Conservation (phyloP, 2,329 filamentous ascomycete species). For the Tolypocladium inflatum region DNA sequence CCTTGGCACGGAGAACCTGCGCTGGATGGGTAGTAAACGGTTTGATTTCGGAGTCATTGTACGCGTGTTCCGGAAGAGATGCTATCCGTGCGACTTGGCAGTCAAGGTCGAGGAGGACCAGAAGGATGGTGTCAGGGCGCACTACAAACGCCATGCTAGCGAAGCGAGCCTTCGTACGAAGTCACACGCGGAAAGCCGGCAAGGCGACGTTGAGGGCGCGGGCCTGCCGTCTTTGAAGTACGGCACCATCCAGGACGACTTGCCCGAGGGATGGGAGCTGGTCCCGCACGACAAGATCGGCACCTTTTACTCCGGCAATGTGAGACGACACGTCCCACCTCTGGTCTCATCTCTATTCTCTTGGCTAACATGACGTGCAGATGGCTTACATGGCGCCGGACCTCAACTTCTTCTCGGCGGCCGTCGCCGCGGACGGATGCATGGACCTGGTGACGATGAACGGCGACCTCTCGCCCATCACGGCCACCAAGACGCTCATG, state of each 20-base stretch:
- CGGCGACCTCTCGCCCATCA: slow-evolving; percentile 60
- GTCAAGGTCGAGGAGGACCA: slow-evolving; percentile 72
- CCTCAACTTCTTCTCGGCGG: slow-evolving; percentile 77
- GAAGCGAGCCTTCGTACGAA: slow-evolving; percentile 15
- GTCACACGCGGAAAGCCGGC: slow-evolving; percentile 11
- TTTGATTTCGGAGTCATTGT: slow-evolving; percentile 82
- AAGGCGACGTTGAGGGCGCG: slow-evolving; percentile 18
- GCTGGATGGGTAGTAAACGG: slow-evolving; percentile 83
- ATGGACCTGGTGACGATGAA: slow-evolving; percentile 78
- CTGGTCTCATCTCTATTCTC: neutral
- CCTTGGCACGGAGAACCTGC: slow-evolving; percentile 78
- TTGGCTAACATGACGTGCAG: slow-evolving; percentile 24
- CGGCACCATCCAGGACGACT: slow-evolving; percentile 66
- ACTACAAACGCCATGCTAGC: slow-evolving; percentile 50
- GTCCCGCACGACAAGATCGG: slow-evolving; percentile 69
- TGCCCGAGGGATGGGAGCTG: slow-evolving; percentile 71
- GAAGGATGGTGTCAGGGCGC: slow-evolving; percentile 64
- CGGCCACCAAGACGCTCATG: slow-evolving; percentile 59
- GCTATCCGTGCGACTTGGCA: slow-evolving; percentile 84
- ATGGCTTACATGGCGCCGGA: slow-evolving; percentile 89
- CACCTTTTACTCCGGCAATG: slow-evolving; percentile 90
- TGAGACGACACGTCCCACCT: slow-evolving; percentile 25
- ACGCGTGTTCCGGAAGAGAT: slow-evolving; percentile 62
- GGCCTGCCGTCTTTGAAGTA: slow-evolving; percentile 67
- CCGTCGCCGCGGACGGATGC: slow-evolving; percentile 73